Conservation (phyloP, 176 grass and related monocot species). For the Carex littledalei region DNA sequence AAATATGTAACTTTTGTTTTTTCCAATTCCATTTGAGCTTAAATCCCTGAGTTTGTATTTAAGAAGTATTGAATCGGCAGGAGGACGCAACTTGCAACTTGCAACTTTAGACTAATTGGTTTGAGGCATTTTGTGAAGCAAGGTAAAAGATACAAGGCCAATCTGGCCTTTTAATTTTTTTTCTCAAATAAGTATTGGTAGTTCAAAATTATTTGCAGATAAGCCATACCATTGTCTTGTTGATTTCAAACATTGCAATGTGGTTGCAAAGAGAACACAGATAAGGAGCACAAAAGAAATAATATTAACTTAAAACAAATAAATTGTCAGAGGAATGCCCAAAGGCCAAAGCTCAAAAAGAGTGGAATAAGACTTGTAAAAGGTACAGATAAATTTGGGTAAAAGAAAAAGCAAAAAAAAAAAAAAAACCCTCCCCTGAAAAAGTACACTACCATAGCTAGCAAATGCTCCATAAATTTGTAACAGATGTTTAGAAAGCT, state of each 20-base stretch:
- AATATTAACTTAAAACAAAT: not conserved
- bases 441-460: not conserved
- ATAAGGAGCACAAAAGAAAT: not conserved
- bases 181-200: not conserved
- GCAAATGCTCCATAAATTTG: not conserved
- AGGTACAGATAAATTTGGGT: not conserved
- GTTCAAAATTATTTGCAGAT: not conserved
- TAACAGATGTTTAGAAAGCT: not conserved
- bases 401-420: not conserved
- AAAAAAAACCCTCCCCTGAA: not conserved
- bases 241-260: conserved; percentile 2
- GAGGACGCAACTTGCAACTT: not conserved
- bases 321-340: not conserved
- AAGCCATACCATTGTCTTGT: not conserved
- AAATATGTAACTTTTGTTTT: not conserved
- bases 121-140: not conserved
- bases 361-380: not conserved
- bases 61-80: not conserved
- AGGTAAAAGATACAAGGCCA: not conserved
- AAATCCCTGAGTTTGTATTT: not conserved
- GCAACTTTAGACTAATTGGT: not conserved
- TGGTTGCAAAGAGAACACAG: not conserved
- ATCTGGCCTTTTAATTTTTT: not conserved
- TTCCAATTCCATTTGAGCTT: not conserved
- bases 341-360: not conserved